These are phyloP conservation scores for Bipolaris zeicola DNA, from an alignment of 2,329 filamentous ascomycete genomes.

Conservation along the genomic window DNA sequence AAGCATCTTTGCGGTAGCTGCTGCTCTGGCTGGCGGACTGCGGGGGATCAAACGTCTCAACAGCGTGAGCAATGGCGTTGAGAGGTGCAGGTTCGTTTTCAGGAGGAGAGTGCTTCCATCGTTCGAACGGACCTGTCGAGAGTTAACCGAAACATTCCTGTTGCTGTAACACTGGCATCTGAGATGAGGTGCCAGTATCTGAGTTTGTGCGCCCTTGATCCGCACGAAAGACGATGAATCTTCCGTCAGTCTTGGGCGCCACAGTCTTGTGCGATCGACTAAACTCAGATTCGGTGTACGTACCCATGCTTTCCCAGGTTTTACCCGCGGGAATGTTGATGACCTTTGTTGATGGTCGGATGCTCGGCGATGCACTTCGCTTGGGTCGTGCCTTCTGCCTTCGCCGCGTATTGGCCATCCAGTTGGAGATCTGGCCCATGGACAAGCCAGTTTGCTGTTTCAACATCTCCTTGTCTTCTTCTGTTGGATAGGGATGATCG, in stretches of 20 bases:
- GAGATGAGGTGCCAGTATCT: background rate
- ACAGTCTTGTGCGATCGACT: slow-evolving; percentile 23
- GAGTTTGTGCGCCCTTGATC: slow-evolving; percentile 6
- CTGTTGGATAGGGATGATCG: slow-evolving; percentile 84
- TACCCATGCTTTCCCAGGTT: slow-evolving; percentile 55
- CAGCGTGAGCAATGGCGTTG: slow-evolving; percentile 67
- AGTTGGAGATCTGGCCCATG: slow-evolving; percentile 85
- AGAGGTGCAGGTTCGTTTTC: slow-evolving; percentile 71
- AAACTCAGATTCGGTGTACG: slow-evolving; percentile 28
- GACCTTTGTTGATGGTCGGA: slow-evolving; percentile 64
- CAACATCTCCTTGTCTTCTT: slow-evolving; percentile 82
- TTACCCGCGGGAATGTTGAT: slow-evolving; percentile 75
- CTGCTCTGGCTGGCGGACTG: slow-evolving; percentile 44
- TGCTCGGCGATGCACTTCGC: slow-evolving; percentile 71
- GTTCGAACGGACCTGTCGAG: slow-evolving; percentile 63
- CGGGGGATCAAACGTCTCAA: slow-evolving; percentile 50
- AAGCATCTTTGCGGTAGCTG: slow-evolving; percentile 55
- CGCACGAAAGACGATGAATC: slow-evolving; percentile 33
- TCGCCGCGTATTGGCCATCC: slow-evolving; percentile 87
- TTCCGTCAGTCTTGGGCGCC: slow-evolving; percentile 22
- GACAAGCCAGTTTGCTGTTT: slow-evolving; percentile 80
- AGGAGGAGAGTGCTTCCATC: slow-evolving; percentile 72
- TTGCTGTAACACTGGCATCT: slow-evolving; percentile 20
- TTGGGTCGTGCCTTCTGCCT: slow-evolving; percentile 76
- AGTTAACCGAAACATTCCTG: slow-evolving; percentile 52